Conservation (phyloP, 306 rosid species). For the Lotus japonicus region DNA sequence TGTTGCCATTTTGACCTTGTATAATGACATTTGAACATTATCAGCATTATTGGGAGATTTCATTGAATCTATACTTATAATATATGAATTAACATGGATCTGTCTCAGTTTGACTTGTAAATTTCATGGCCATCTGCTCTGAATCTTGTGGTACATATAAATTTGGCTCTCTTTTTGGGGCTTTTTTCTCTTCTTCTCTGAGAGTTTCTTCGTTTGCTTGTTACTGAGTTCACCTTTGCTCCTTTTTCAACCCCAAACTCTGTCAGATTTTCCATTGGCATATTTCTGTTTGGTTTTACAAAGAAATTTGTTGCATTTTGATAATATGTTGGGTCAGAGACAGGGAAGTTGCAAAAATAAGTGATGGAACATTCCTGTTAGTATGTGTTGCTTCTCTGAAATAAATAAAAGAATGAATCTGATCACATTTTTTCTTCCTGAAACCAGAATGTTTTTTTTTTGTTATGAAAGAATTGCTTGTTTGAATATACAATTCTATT, state of each 20-base stretch:
- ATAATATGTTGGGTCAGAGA: conserved; percentile 1
- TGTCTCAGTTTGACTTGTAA: conserved; percentile 18
- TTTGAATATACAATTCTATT: not conserved
- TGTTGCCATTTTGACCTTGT: not conserved
- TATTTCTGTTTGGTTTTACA: not conserved
- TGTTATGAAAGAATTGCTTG: no score
- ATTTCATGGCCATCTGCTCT: conserved; percentile 13
- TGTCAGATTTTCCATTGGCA: not conserved
- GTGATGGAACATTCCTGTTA: not conserved
- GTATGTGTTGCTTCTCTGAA: not conserved
- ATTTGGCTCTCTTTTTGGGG: conserved; percentile 11
- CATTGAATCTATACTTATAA: not conserved
- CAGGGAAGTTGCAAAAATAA: conserved; percentile 11
- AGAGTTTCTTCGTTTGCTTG: conserved; percentile 2
- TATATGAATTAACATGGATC: conserved; percentile 12
- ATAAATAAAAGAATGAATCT: not conserved
- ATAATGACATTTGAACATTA: conserved; percentile 1
- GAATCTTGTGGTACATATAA: conserved; percentile 5
- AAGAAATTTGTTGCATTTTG: conserved; percentile 14
- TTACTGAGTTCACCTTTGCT: not conserved
- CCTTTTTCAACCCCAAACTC: not conserved
- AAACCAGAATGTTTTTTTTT: not conserved
- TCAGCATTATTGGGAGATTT: not conserved
- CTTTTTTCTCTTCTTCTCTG: not conserved
- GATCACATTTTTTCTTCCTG: not conserved